A percentile compares a stretch with the other conserved stretches of the same genome.
phyloP scores from a whole-genome alignment of 495 filamentous ascomycete genomes.

The Penicillium longicatenatum region DNA sequence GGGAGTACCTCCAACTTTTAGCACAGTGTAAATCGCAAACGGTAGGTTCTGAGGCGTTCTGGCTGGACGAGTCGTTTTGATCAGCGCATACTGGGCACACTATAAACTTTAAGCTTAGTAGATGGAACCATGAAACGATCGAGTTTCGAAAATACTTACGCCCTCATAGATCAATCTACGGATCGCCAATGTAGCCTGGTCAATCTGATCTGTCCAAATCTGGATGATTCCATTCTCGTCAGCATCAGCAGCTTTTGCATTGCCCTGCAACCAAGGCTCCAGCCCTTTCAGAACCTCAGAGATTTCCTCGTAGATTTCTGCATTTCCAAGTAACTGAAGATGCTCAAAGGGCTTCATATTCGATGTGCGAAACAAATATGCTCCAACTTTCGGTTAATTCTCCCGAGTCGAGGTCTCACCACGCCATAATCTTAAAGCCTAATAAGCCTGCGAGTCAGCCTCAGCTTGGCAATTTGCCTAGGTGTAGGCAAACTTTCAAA shows the following conservation, averaged over 20 bases:
- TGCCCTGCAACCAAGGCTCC: constrained; percentile 1
- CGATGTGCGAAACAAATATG: background rate
- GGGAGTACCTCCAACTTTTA: background rate
- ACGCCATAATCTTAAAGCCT: background rate
- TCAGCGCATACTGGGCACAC: constrained; percentile 1
- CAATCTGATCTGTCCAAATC: constrained; percentile 3
- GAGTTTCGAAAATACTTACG: background rate
- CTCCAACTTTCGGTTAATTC: background rate
- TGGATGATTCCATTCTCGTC: constrained; percentile 5
- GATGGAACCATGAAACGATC: background rate
- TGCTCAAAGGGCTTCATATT: background rate
- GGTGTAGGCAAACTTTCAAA: background rate
- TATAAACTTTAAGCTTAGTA: background rate
- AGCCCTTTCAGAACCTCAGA: background rate
- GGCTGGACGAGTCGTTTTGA: background rate
- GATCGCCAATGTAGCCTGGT: constrained; percentile 1
- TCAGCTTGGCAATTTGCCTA: background rate
- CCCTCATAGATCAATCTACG: constrained; percentile 4
- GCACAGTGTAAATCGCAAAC: background rate
- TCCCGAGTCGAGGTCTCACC: background rate
- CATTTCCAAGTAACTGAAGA: background rate
- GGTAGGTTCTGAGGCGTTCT: constrained; percentile 1
- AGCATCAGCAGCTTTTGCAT: background rate
- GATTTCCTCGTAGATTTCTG: background rate
- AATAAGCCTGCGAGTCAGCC: background rate